These are phyloP conservation scores for Narthecium ossifragum DNA, from an alignment of 106 monocot genomes.

Conservation along the genomic window DNA sequence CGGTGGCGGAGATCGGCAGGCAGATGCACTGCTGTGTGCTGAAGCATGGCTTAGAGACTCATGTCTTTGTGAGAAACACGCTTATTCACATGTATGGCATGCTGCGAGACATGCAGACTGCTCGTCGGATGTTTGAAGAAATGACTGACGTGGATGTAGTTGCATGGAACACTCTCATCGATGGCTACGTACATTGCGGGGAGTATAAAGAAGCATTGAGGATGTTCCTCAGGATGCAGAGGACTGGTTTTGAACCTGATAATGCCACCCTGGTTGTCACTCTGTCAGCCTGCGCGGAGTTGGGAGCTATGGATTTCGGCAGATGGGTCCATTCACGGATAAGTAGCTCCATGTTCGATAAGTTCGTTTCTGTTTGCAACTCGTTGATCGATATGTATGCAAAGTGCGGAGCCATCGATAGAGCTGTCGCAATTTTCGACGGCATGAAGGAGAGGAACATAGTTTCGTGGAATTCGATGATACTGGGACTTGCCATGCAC, in stretches of 20 bases:
- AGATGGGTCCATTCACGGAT: conserved; percentile 28
- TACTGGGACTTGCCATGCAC: conserved; percentile 51
- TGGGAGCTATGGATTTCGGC: conserved; percentile 43
- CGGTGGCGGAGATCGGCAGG: conserved; percentile 19
- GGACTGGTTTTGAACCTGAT: conserved; percentile 24
- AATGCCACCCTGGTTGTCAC: conserved; percentile 38
- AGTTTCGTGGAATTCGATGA: conserved; percentile 58
- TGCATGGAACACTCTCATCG: conserved; percentile 52
- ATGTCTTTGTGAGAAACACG: conserved; percentile 46
- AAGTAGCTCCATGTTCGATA: background rate
- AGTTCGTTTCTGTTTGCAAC: conserved; percentile 25
- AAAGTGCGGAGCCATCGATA: conserved; percentile 51
- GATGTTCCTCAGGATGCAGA: conserved; percentile 29
- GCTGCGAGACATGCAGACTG: conserved; percentile 6
- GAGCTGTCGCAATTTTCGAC: conserved; percentile 29
- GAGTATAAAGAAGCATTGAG: conserved; percentile 20
- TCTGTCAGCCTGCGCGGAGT: conserved; percentile 48
- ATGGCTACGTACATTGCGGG: conserved; percentile 28
- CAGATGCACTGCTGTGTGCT: conserved; percentile 44
- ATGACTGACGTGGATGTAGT: conserved; percentile 22
- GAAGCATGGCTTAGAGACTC: conserved; percentile 30
- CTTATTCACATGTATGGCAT: conserved; percentile 53
- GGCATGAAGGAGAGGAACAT: conserved; percentile 39
- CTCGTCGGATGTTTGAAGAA: conserved; percentile 44
- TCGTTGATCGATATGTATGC: conserved; percentile 65